Evolutionary conservation across 1,284 basidiomycete species (phyloP).

Genomic region (Malassezia furfur): DNA sequence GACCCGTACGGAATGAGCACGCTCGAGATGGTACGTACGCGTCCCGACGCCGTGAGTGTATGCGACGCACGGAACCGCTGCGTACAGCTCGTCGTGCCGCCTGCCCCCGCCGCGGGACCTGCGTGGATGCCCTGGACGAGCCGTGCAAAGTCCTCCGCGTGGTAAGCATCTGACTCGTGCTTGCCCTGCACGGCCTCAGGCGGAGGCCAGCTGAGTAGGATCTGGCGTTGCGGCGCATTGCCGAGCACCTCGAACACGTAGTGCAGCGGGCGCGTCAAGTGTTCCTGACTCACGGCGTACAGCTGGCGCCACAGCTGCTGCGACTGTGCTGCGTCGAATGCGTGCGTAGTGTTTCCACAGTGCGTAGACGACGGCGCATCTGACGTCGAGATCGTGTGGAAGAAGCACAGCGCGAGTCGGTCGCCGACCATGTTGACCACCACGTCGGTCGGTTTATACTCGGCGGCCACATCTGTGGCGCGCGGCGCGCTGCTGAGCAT

Average conservation of each 20-base stretch:
- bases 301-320: constrained; percentile 1
- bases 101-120: constrained; percentile 50
- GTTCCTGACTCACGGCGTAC: not conserved
- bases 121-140: constrained; percentile 65
- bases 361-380: too few relatives aligned
- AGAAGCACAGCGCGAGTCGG: constrained; percentile 82
- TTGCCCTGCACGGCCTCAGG: constrained; percentile 26
- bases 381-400: constrained; percentile 65
- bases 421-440: constrained; percentile 90
- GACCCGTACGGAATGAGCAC: constrained; percentile 86
- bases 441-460: constrained; percentile 73
- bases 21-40: constrained; percentile 63
- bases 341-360: constrained; percentile 63
- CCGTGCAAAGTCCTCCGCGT: constrained; percentile 69
- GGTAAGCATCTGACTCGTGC: constrained; percentile 55
- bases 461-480: constrained; percentile 55
- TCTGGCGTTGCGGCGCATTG: constrained; percentile 53
- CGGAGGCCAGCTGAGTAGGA: constrained; percentile 79
- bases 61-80: constrained; percentile 77
- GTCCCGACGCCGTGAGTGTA: constrained; percentile 56
- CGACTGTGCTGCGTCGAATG: not conserved
- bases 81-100: constrained; percentile 83
- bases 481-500: constrained; percentile 20
- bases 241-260: constrained; percentile 73
- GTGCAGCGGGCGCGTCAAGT: not conserved